These are phyloP conservation scores for Penicillium verrucosum DNA, from an alignment of 2,329 filamentous ascomycete species.

Conservation along the genomic window DNA sequence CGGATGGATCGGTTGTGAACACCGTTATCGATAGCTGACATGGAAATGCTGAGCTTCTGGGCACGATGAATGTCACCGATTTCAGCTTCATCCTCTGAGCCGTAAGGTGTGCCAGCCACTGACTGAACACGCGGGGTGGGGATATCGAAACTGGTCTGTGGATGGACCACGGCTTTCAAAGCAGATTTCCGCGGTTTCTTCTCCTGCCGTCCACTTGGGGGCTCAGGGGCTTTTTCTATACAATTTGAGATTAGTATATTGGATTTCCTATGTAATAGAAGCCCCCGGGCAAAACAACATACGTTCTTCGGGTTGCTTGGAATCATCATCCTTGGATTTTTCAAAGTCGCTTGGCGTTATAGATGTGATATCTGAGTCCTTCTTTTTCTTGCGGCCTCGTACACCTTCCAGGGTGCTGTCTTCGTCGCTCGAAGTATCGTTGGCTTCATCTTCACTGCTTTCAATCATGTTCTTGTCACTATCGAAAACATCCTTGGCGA, in stretches of 20 bases:
- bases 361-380: slow-evolving; percentile 27
- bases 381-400: slow-evolving; percentile 28
- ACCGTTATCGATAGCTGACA: slow-evolving; percentile 71
- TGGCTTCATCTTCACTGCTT: slow-evolving; percentile 62
- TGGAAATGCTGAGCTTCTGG: slow-evolving; percentile 75
- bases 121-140: slow-evolving; percentile 55
- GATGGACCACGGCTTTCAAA: slow-evolving; percentile 62
- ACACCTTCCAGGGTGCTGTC: slow-evolving; percentile 43
- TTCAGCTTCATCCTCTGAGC: slow-evolving; percentile 83
- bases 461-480: slow-evolving; percentile 62
- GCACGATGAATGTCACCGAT: slow-evolving; percentile 81
- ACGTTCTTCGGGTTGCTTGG: slow-evolving; percentile 78
- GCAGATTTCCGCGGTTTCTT: slow-evolving; percentile 33
- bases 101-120: slow-evolving; percentile 60
- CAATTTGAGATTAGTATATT: slow-evolving; percentile 1
- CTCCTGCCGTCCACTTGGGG: slow-evolving; percentile 34
- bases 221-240: slow-evolving; percentile 10
- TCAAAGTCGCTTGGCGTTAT: slow-evolving; percentile 25
- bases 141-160: slow-evolving; percentile 75
- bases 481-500: slow-evolving; percentile 69
- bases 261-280: background rate
- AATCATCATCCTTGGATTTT: slow-evolving; percentile 39
- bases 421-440: slow-evolving; percentile 62
- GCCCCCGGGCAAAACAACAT: slow-evolving; percentile 20
- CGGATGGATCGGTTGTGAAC: slow-evolving; percentile 79